Percentiles rank a stretch among this genome's conserved stretches.
phyloP scores from a whole-genome alignment of 805 yeast genomes.

The Nakazawaea peltata region DNA sequence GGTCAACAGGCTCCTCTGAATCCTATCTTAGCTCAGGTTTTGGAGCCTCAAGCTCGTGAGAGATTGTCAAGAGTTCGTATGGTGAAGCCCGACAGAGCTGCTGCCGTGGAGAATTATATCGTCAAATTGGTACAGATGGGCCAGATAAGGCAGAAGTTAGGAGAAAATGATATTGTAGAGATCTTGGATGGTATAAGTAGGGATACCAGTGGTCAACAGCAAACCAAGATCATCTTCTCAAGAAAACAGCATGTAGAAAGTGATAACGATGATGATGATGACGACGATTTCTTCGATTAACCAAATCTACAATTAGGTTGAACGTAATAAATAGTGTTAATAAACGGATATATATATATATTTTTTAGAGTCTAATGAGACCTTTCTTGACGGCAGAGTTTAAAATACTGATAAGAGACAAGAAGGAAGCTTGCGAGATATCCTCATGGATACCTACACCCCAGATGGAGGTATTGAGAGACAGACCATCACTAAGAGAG shows the following conservation, averaged over 20 bases:
- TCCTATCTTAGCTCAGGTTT: constrained; percentile 51
- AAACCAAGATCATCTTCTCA: constrained; percentile 58
- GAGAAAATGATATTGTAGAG: constrained; percentile 75
- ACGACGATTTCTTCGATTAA: constrained; percentile 38
- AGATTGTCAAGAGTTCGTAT: constrained; percentile 78
- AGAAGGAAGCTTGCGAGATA: constrained; percentile 42
- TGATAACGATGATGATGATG: constrained; percentile 23
- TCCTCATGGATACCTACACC: constrained; percentile 54
- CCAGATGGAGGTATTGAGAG: constrained; percentile 27
- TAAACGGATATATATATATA: background rate
- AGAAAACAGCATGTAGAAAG: constrained; percentile 28
- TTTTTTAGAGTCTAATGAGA: constrained; percentile 4
- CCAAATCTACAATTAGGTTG: background rate
- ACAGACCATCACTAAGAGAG: constrained; percentile 14
- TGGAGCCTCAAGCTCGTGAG: constrained; percentile 81
- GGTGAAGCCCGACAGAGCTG: constrained; percentile 88
- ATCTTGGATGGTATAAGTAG: constrained; percentile 76
- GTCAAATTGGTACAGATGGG: constrained; percentile 70
- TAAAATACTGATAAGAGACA: constrained; percentile 39
- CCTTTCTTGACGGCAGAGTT: constrained; percentile 18
- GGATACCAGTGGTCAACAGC: constrained; percentile 52
- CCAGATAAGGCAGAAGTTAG: constrained; percentile 62
- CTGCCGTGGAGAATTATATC: constrained; percentile 77
- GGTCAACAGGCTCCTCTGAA: constrained; percentile 1
- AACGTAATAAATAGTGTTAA: background rate